Percentiles rank a stretch among this genome's conserved stretches.
Conservation (phyloP, 495 filamentous ascomycete genomes). For the Penicillium ucsense region DNA sequence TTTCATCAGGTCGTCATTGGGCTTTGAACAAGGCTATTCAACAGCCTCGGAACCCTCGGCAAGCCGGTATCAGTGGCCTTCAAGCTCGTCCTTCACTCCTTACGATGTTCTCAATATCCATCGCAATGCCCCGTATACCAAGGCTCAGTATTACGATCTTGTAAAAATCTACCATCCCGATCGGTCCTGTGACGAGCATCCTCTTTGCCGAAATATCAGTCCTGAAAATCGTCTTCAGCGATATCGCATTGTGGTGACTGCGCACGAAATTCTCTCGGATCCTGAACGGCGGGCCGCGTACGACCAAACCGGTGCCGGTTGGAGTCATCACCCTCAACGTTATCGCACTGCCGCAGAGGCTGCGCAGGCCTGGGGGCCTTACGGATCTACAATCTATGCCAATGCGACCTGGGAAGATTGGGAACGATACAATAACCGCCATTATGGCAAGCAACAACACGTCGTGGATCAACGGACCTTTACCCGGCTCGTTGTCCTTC, state of each 20-base stretch:
- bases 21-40: constrained; percentile 19
- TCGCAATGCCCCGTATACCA: constrained; percentile 61
- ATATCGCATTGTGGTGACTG: constrained; percentile 76
- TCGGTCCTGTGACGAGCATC: constrained; percentile 43
- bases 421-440: constrained; percentile 71
- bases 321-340: constrained; percentile 43
- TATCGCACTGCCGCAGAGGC: constrained; percentile 7
- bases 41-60: constrained; percentile 17
- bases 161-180: constrained; percentile 97
- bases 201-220: constrained; percentile 38
- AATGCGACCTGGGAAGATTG: constrained; percentile 99
- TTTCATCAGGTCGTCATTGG: neutral
- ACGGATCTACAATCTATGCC: constrained; percentile 43
- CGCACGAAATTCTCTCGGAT: constrained; percentile 85
- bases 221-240: constrained; percentile 61
- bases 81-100: constrained; percentile 48
- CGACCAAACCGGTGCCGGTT: constrained; percentile 72
- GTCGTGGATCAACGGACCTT: constrained; percentile 68
- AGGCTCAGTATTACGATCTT: constrained; percentile 74
- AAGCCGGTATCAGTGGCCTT: constrained; percentile 29
- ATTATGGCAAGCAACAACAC: constrained; percentile 50
- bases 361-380: constrained; percentile 15
- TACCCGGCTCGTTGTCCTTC: constrained; percentile 51
- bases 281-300: constrained; percentile 68
- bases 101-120: constrained; percentile 77